Conservation (phyloP, 2,329 filamentous ascomycete genomes). For the Magnaporthiopsis incrustans region DNA sequence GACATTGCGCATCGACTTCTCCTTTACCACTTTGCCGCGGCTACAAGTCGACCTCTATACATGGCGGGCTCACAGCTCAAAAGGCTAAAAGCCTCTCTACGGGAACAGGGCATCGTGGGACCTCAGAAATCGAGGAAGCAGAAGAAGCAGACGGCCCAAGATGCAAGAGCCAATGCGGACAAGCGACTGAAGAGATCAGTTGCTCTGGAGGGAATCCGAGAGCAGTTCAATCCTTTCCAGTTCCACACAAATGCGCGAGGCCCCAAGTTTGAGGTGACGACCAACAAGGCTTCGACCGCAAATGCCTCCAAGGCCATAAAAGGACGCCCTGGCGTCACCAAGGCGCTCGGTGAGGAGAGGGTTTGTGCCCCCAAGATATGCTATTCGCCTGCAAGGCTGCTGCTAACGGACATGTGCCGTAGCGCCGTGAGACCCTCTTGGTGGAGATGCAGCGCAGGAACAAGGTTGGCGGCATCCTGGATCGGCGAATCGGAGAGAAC, state of each 20-base stretch:
- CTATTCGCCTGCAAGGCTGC: neutral
- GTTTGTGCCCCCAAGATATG: conserved; percentile 34
- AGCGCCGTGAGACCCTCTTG: conserved; percentile 76
- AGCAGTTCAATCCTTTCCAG: conserved; percentile 97
- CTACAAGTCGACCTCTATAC: conserved; percentile 11
- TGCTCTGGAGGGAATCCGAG: conserved; percentile 77
- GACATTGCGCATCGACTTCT: neutral
- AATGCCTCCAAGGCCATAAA: conserved; percentile 51
- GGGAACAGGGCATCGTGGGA: conserved; percentile 81
- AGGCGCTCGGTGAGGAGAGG: conserved; percentile 78
- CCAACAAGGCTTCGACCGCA: conserved; percentile 45
- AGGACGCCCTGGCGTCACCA: conserved; percentile 74
- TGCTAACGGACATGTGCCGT: conserved; percentile 7
- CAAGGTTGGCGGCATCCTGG: conserved; percentile 86
- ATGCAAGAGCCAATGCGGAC: conserved; percentile 56
- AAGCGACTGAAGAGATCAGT: conserved; percentile 70
- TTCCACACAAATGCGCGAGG: conserved; percentile 71
- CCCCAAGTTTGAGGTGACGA: conserved; percentile 80
- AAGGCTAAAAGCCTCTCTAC: conserved; percentile 82
- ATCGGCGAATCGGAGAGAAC: conserved; percentile 91
- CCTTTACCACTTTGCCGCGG: neutral
- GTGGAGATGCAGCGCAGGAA: conserved; percentile 83
- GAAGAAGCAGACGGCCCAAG: conserved; percentile 65
- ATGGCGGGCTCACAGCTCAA: conserved; percentile 98
- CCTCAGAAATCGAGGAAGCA: conserved; percentile 95